Base-by-base conservation (phyloP, 495 filamentous ascomycete genomes). In the Penicillium fimorum region DNA sequence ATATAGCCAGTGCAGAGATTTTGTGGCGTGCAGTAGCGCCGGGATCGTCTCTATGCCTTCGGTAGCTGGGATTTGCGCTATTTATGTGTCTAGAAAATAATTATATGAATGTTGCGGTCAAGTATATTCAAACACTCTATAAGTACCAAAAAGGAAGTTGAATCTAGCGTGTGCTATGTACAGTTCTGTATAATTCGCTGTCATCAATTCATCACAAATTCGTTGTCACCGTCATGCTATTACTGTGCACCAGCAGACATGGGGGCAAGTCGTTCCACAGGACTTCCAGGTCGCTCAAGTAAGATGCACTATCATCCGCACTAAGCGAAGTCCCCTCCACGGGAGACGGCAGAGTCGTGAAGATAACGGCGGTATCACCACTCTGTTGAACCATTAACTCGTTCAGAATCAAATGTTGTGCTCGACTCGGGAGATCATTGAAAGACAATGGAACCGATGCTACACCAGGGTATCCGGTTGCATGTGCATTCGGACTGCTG, bases 141-240 rank as follows among this genome's bases (percentile, higher is more conserved):
- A 32, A 32, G 35, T 6, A 6, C 8, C n/a, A 18, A 40, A 42
- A 40, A 20, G 2, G 2, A 43, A 15, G 11, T 51, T n/a, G 35
- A 52, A 29, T 54, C 42, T 46, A 46, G 30, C 33, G 33, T 38
- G 35, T 25, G 50, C 50, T 56, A 60, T 52, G 42, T 53, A 63
- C 41, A 53, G 10, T 47, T 37, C 45, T 33, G 37, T 49, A 53
- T 56, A 44, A 51, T 53, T 57, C 32, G 57, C 17, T 43, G 45
- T 57, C 47, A 50, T 60, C 32, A 50, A 52, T 18, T 68, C 64
- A 47, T 70, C 56, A 92, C 51, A 92, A 71, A 67, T 88, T 90
- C 73, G 91, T 92, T 17, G 91, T 94, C 48, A 94, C 90, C 13
- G 89, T 93, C 87, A 95, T 89, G 58, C 87, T 91, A 72, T 94